Evolutionary conservation across 148 eudicot species (phyloP), one percentile per base, ranked within the genome.

Genomic region (Silene conica): DNA sequence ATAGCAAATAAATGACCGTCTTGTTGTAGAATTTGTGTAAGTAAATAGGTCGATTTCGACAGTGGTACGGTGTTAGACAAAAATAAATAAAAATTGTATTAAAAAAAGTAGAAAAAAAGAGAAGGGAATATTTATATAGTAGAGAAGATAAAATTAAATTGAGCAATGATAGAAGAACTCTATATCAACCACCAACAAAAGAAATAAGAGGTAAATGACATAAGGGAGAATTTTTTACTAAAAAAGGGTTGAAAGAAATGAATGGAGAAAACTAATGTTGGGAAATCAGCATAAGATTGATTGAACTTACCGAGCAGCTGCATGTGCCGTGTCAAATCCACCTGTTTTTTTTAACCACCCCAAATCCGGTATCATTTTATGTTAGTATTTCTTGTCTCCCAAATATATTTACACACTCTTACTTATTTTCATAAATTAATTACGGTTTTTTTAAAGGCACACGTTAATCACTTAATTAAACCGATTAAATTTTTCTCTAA

Each of bases 311-410:
- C 98, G 92, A 82, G 98, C 98, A 71, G 98, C 98, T 52, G 97
- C 96, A 80, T 94, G 97, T 65, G 98, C 98, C 19, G 98, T 94
- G 86, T 94, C 98, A 82, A 95, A 95, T 82, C 98, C 98, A 79
- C 98, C 98, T 94, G 72, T 69, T 69, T 69, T 69, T 69, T 69
- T 46, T 54, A 69, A 48, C 70, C 70, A 74, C 19, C 54, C 54
- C 77, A 74, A 82, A 73, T 59, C 73, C 73, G 77, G 74, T 52
- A 64, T 67, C 12, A 77, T 43, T 61, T 52, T 58, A 64, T 62
- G 73, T 60, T 67, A 20, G 31, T 59, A 23, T 73, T 56, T 73
- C 67, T 15, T 60, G 25, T 31, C 72, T 16, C 52, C 54, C 22
- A 50, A 50, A 59, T 59, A 22, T 23, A 59, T 22, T 59, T 20